phyloP scores from a whole-genome alignment of 2,329 filamentous ascomycete genomes.

The Aspergillus hortae region DNA sequence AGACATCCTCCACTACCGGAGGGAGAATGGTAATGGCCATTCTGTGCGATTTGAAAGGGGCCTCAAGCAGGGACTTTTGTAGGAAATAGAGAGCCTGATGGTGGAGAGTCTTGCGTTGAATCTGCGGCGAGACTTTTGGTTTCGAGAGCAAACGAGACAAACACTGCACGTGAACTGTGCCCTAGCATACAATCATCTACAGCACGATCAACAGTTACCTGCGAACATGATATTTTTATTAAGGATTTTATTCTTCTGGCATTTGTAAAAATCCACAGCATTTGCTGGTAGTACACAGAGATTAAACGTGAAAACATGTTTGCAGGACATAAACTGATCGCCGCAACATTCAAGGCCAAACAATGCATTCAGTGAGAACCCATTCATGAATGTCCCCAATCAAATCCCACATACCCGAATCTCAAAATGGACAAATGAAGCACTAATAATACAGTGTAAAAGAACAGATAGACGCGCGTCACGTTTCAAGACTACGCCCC shows the following conservation, averaged over 20 bases:
- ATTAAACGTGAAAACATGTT: no score
- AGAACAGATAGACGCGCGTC: not conserved
- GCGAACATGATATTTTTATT: no score
- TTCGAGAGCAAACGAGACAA: conserved; percentile 18
- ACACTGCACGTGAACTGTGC: conserved; percentile 12
- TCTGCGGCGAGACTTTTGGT: conserved; percentile 10
- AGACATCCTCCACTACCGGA: conserved; percentile 40
- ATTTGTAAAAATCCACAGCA: no score
- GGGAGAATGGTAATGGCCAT: conserved; percentile 61
- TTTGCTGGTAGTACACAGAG: no score
- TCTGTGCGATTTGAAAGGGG: not conserved
- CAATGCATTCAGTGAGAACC: no score
- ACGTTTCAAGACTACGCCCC: conserved; percentile 12
- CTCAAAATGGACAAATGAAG: not conserved
- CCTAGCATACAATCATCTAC: conserved; percentile 13
- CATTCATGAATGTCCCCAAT: no score
- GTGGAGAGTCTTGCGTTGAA: conserved; percentile 4
- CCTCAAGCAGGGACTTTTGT: no score
- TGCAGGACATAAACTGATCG: no score
- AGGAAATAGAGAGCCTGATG: not conserved
- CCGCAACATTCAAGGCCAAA: no score
- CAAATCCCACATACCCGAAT: no score
- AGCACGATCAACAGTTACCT: no score
- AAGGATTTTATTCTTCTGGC: no score
- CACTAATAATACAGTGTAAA: conserved; percentile 12